Evolutionary conservation across 805 yeast genomes (phyloP), one percentile per base, ranked within the genome.

Genomic region (Yarrowia osloensis): DNA sequence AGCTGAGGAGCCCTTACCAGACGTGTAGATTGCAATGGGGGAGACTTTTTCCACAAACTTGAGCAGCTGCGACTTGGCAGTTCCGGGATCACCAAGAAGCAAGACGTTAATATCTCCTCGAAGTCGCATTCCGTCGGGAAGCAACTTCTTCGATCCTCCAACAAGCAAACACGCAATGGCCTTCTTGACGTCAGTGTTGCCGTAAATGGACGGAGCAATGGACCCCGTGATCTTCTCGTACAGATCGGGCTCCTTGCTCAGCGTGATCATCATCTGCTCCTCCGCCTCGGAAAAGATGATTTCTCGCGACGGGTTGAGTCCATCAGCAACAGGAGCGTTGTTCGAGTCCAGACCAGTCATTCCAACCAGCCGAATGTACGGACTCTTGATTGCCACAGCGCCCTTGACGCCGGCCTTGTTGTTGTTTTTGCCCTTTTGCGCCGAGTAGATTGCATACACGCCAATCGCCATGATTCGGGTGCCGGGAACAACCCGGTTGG

Each of bases 1-100:
- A 1, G 99, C 99, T 12, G 98, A 94, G 0, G 99, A 94, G 74
- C 99, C 99, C 75, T 95, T 95, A 81, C 99, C 99, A 0, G 98
- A 92, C 0, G 99, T 94, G 77, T 94, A 95, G 42, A 95, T 93
- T 3, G 98, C 87, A 68, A 94, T 91, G 13, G 98, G 98, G 4
- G 97, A 86, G 22, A 90, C 92, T 74, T 94, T 93, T 76, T 95
- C 98, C 21, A 92, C 98, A 72, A 94, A 95, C 77, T 95, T 95
- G 74, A 95, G 83, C 70, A 95, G 80, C 80, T 95, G 99, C 12
- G 99, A 95, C 77, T 95, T 95, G 62, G 99, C 98, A 22, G 99
- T 95, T 81, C 99, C 99, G 26, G 99, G 99, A 75, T 95, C 99
- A 79, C 99, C 99, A 40, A 96, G 81, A 61, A 95, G 77, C 63